Conservation (phyloP, 2,329 filamentous ascomycete genomes). For the Pseudogymnoascus sp. region DNA sequence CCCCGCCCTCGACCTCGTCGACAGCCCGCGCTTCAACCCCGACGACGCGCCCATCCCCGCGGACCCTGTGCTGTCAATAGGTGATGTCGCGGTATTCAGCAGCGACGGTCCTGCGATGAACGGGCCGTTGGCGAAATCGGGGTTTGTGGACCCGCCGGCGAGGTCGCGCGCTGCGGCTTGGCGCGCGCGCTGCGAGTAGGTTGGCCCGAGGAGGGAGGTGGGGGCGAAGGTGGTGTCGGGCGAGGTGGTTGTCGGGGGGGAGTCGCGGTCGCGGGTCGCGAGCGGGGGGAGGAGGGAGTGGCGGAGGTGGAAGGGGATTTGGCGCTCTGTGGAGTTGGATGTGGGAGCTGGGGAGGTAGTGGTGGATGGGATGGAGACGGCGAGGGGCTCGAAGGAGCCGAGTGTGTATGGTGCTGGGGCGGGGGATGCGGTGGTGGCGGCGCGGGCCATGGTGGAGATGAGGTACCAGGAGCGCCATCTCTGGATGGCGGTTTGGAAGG, state of each 20-base stretch:
- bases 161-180: constrained; percentile 22
- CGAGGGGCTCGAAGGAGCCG: constrained; percentile 57
- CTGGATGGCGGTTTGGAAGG: constrained; percentile 65
- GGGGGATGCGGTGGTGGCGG: constrained; percentile 29
- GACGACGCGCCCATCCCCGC: not conserved
- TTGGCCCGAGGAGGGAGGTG: constrained; percentile 39
- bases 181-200: constrained; percentile 37
- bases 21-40: not conserved
- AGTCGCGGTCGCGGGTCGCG: constrained; percentile 11
- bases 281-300: constrained; percentile 17
- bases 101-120: constrained; percentile 52
- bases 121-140: constrained; percentile 28
- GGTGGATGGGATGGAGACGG: constrained; percentile 51
- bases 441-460: constrained; percentile 52
- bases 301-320: constrained; percentile 26
- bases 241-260: constrained; percentile 13
- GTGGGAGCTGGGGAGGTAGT: constrained; percentile 1
- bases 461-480: constrained; percentile 89
- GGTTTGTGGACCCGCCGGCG: constrained; percentile 21
- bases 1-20: not conserved
- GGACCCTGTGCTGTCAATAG: not conserved
- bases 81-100: constrained; percentile 32
- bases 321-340: constrained; percentile 10
- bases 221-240: constrained; percentile 34
- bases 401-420: constrained; percentile 52